These are phyloP conservation scores for Chloropicon primus DNA, from an alignment of 139 green algal species.

Conservation along the genomic window DNA sequence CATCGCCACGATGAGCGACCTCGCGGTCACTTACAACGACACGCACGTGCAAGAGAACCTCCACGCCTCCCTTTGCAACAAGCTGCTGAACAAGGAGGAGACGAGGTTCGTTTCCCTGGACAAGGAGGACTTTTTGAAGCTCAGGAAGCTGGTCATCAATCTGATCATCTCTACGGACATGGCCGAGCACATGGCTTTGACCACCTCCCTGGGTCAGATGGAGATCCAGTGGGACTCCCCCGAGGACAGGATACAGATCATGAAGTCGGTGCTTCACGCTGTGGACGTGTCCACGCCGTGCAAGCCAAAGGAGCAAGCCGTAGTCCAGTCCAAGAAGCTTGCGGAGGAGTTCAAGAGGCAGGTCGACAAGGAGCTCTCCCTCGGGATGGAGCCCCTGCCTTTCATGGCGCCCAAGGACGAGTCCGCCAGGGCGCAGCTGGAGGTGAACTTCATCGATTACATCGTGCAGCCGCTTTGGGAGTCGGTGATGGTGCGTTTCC, in stretches of 20 bases:
- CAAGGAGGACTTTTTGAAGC: constrained; percentile 1
- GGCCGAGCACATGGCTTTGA: constrained; percentile 41
- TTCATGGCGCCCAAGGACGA: constrained; percentile 28
- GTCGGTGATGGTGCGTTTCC: constrained; percentile 11
- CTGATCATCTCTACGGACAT: constrained; percentile 52
- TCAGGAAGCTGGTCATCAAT: constrained; percentile 34
- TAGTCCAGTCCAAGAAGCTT: not conserved
- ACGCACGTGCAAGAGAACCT: constrained; percentile 51
- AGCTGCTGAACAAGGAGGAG: constrained; percentile 29
- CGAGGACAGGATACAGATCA: not conserved
- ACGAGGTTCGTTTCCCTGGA: constrained; percentile 18
- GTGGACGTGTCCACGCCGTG: not conserved
- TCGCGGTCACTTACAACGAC: constrained; percentile 50
- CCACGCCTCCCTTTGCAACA: constrained; percentile 47
- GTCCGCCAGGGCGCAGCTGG: constrained; percentile 19
- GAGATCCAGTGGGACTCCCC: not conserved
- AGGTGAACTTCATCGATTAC: constrained; percentile 52
- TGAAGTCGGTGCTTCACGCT: not conserved
- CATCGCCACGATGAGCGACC: constrained; percentile 23
- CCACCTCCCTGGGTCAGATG: constrained; percentile 23
- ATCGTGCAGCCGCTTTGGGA: constrained; percentile 42
- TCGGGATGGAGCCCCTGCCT: constrained; percentile 31
- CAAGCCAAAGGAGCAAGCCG: not conserved
- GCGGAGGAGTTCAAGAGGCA: constrained; percentile 7
- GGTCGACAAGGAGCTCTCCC: constrained; percentile 21